Evolutionary conservation across 495 filamentous ascomycete genomes (phyloP).

Genomic region (Talaromyces wortmannii): DNA sequence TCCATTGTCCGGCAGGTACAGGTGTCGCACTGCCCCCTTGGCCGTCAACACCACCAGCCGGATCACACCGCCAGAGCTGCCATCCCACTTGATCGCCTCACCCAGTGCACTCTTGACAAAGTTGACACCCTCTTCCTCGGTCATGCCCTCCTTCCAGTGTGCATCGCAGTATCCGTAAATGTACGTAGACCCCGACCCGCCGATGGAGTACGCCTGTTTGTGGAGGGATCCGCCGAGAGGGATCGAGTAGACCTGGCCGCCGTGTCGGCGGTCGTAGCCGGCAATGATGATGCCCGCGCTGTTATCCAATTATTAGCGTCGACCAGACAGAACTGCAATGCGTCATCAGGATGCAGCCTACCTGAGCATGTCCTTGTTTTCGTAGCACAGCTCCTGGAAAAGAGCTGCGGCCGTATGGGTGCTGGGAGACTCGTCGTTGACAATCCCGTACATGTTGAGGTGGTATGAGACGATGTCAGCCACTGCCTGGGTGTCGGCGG

Average conservation of each 20-base stretch:
- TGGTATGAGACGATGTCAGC: constrained; percentile 97
- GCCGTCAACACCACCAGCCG: constrained; percentile 92
- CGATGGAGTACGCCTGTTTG: constrained; percentile 94
- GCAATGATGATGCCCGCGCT: constrained; percentile 98
- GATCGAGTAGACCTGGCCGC: constrained; percentile 95
- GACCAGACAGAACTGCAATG: too few relatives aligned
- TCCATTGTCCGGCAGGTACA: constrained; percentile 83
- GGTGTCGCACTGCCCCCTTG: constrained; percentile 77
- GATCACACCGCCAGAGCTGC: constrained; percentile 96
- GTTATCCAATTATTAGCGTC: neutral
- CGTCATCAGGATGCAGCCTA: constrained; percentile 25
- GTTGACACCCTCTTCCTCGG: constrained; percentile 81
- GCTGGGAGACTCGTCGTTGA: constrained; percentile 79
- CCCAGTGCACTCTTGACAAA: constrained; percentile 87
- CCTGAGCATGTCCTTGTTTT: constrained; percentile 90
- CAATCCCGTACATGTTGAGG: constrained; percentile 83
- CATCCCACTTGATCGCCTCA: constrained; percentile 99
- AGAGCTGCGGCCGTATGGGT: constrained; percentile 90
- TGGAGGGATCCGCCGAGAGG: constrained; percentile 94
- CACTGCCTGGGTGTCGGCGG: constrained; percentile 95
- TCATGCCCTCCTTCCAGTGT: constrained; percentile 94
- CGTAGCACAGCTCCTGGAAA: constrained; percentile 96
- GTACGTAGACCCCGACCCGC: constrained; percentile 95
- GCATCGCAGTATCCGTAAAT: constrained; percentile 98
- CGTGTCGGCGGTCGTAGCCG: constrained; percentile 87